Base-by-base conservation (phyloP, 306 rosid species). In the Psophocarpus tetragonolobus region DNA sequence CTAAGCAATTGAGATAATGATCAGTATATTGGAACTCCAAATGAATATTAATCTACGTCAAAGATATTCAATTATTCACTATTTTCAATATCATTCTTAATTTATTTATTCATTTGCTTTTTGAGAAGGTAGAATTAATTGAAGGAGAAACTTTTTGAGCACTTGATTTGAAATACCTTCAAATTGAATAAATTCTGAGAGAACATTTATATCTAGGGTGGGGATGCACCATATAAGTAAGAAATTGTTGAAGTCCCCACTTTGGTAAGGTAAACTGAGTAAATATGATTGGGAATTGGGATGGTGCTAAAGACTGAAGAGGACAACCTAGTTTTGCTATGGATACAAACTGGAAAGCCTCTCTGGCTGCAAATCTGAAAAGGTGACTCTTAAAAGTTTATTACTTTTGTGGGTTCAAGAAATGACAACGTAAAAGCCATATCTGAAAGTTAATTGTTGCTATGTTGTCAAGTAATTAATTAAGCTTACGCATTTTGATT, bases 11-110 rank as follows among this genome's bases (percentile, higher is more conserved):
- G 73, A 80, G 68, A 75, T 77, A 72, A 77, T 82, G 77, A 82
- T 87, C 78, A 82, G 71, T 74, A 84, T 63, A 80, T 57, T 70
- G 81, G 84, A 36, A 30, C 41, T 80, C 81, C 65, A 57, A 12
- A 30, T 60, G 76, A 76, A 83, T 65, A 53, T 45, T 69, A n/a
- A n/a, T n/a, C n/a, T 60, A 73, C 76, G 82, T 70, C 74, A 48
- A 75, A 4, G 21, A 24, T 26, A 13, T 39, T 73, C 51, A 68
- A 50, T 15, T 26, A 13, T 39, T 73, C 51, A 68, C 60, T 15
- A 24, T 61, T 54, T 30, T 83, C 45, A 63, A 14, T 54, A 23
- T 65, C 18, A 35, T 17, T 53, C 68, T 48, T 39, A 32, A 73
- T 24, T 18, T 26, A 20, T 36, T 77, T 21, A 6, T 51, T 14